Base-by-base conservation (phyloP, 208 protist genomes). In the Balamuthia mandrillaris region DNA sequence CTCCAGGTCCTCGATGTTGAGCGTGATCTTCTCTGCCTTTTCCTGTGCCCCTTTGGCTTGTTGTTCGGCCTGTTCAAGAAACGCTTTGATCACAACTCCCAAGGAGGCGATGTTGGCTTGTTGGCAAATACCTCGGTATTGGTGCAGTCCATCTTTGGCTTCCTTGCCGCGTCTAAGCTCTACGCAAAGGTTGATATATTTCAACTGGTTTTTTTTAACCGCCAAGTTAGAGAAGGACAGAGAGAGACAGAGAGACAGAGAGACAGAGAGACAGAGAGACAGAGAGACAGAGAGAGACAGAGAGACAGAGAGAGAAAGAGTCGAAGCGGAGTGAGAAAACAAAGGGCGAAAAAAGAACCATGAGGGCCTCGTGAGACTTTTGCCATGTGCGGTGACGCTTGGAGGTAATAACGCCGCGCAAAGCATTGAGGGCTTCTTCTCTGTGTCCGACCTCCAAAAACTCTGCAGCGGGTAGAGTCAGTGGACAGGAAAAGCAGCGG, bases 81-180 rank as follows among this genome's bases (percentile, higher is more conserved):
- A 88, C n/a, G 91, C 58, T 27, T 78, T 77, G 4, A 95, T 87
- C 31, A 94, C 90, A 4, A 63, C 63, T 68, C 93, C 92, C 16
- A 94, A 58, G 41, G 92, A 92, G 21, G 56, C 39, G 12, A 91
- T 54, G 52, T 91, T 92, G 61, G 86, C 70, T 16, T 66, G 49
- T 87, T 68, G 90, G 66, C 84, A 91, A 37, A 94, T 91, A 10
- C 86, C 66, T 52, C 90, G 89, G 88, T 92, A 96, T 74, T 94
- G 88, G 68, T 94, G 88, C 10, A 96, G 89, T 29, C 89, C 94
- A 82, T 96, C 94, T 84, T 92, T 95, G 35, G 89, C 87, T 24
- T 58, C 31, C 33, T 70, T 54, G 31, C 56, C 42, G 88, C 66
- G 12, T 12, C 86, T 44, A 7, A 89, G 31, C 68, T 94, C 84